Evolutionary conservation across 192 early-diverging fungal species (phyloP).

Genomic region (Umbelopsis sp.): DNA sequence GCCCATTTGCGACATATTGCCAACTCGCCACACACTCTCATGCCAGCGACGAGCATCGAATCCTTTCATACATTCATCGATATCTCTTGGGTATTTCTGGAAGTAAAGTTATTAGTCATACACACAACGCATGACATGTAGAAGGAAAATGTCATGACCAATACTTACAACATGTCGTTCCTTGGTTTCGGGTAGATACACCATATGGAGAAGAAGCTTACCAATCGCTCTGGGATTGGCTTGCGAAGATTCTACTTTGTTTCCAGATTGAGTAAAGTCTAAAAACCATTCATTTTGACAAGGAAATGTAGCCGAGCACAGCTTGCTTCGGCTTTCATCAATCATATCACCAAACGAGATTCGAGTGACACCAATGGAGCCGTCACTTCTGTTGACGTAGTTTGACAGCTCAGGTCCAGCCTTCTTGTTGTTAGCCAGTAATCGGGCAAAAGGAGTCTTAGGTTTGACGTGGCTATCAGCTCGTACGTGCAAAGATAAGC

Average conservation of each 20-base stretch:
- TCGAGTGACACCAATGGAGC: slow-evolving; percentile 23
- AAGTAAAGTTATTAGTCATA: background rate
- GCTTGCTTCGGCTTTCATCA: slow-evolving; percentile 16
- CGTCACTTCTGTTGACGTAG: slow-evolving; percentile 28
- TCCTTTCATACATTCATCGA: slow-evolving; percentile 30
- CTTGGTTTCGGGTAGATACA: slow-evolving; percentile 26
- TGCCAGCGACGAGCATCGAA: slow-evolving; percentile 26
- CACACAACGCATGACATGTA: background rate
- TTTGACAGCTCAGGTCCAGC: slow-evolving; percentile 1
- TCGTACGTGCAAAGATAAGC: slow-evolving; percentile 12
- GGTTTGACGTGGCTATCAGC: slow-evolving; percentile 5
- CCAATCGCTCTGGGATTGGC: slow-evolving; percentile 15
- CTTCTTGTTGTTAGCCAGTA: slow-evolving; percentile 21
- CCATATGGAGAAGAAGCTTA: slow-evolving; percentile 27
- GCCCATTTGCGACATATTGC: slow-evolving; percentile 37
- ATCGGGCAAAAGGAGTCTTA: slow-evolving; percentile 23
- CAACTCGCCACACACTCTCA: slow-evolving; percentile 20
- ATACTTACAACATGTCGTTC: slow-evolving; percentile 13
- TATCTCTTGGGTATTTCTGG: slow-evolving; percentile 18
- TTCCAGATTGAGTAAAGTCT: background rate
- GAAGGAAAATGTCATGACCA: background rate
- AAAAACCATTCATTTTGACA: slow-evolving; percentile 31
- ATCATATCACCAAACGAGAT: slow-evolving; percentile 19
- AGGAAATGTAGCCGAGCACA: slow-evolving; percentile 29
- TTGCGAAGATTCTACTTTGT: slow-evolving; percentile 17